Evolutionary conservation across 441 rosid species (phyloP).

Genomic region (Breynia disticha): DNA sequence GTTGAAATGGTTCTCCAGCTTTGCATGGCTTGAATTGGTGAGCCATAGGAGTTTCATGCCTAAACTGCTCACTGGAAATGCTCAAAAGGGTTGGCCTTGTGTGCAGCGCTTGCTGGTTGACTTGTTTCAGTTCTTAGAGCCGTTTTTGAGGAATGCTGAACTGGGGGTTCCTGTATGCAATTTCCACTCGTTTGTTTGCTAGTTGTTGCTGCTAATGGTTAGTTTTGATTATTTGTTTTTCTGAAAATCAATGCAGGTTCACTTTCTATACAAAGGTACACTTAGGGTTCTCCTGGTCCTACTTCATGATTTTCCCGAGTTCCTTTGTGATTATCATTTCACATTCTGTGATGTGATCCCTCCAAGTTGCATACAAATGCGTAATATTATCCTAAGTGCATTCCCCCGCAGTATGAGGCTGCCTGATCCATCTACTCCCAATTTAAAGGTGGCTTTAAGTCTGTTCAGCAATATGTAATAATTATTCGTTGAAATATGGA

Average conservation of each 20-base stretch:
- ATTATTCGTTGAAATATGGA: not conserved
- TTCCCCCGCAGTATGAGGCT: conserved; percentile 98
- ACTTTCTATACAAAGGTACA: conserved; percentile 83
- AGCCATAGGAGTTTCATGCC: conserved; percentile 99
- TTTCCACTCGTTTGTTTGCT: conserved; percentile 13
- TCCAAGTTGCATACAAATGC: conserved; percentile 99
- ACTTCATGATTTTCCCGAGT: conserved; percentile 98
- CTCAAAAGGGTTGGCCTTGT: conserved; percentile 95
- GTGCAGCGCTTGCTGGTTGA: conserved; percentile 91
- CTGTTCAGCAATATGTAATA: not conserved
- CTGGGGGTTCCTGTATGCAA: conserved; percentile 65
- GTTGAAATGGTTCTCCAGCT: conserved; percentile 41
- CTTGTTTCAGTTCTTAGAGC: conserved; percentile 94
- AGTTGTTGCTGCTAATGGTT: not conserved
- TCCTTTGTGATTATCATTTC: conserved; percentile 96
- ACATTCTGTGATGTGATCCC: conserved; percentile 98
- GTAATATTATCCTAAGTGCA: conserved; percentile 91
- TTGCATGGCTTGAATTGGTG: conserved; percentile 96
- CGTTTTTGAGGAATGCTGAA: conserved; percentile 92
- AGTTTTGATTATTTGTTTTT: conserved; percentile 1
- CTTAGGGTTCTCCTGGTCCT: conserved; percentile 92
- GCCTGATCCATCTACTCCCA: conserved; percentile 98
- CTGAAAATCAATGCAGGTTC: conserved; percentile 42
- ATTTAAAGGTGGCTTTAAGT: conserved; percentile 54
- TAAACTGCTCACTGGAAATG: conserved; percentile 74